Evolutionary conservation across 2,329 filamentous ascomycete genomes (phyloP), one percentile per base, ranked within the genome.

Genomic region (Didymella glomerata): DNA sequence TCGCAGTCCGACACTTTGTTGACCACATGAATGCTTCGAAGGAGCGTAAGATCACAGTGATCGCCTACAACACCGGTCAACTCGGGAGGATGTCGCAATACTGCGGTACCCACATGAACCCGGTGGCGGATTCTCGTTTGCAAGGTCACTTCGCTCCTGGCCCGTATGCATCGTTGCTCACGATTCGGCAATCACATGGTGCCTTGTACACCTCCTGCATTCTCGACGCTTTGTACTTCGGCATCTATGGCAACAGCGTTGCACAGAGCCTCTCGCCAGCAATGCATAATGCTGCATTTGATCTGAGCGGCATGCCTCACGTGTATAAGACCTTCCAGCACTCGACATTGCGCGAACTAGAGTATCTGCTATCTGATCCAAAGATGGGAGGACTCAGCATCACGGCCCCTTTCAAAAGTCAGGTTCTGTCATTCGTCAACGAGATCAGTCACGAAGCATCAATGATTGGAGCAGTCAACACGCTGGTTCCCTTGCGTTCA

Each of bases 241-340:
- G 48, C 22, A 50, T 50, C 9, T 50, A 50, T 22, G 48, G 48
- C n/a, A 42, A 50, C 8, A 50, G 36, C 14, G 48, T 41, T 14
- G 14, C 32, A 36, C 48, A 28, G 16, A 50, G 48, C 36, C 34
- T 50, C 10, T 50, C 48, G 48, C 48, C 48, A 14, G 48, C 48
- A 8, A 50, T 50, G 48, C 48, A 50, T 24, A 50, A 50, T 22
- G 48, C 48, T 41, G 48, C 48, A 20, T 50, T 50, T 11, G 24
- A 50, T 9, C n/a, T 18, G 22, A 28, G 38, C 18, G 48, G 48
- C 9, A 50, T 50, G 48, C 48, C 48, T 9, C 48, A 50, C n/a
- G 14, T 3, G 5, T 50, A 50, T 22, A 40, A 30, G 24, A 41
- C 18, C 4, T 50, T 50, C 9, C 48, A 50, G n/a, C 24, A 50